phyloP scores from a whole-genome alignment of 208 protist species.

The Trypanosoma cruzi region DNA sequence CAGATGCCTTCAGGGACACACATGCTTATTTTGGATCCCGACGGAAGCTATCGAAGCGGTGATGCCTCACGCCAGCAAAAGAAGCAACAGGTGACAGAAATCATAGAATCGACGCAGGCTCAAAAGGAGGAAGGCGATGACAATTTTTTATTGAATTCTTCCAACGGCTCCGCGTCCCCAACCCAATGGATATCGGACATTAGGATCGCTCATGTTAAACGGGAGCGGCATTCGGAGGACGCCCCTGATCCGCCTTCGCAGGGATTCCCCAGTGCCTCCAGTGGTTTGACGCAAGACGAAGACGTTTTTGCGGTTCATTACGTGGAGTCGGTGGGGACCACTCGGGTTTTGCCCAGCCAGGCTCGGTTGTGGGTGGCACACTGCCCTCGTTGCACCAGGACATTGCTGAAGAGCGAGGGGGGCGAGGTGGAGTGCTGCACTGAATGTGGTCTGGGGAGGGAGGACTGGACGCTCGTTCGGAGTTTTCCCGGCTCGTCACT shows the following conservation, averaged over 20 bases:
- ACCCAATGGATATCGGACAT: background rate
- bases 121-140: background rate
- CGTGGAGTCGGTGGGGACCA: conserved; percentile 34
- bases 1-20: conserved; percentile 80
- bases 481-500: conserved; percentile 48
- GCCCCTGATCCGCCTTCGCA: conserved; percentile 7
- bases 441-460: conserved; percentile 39
- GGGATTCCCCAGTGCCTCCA: conserved; percentile 10
- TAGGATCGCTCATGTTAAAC: conserved; percentile 8
- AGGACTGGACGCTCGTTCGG: conserved; percentile 66
- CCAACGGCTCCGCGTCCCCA: conserved; percentile 1
- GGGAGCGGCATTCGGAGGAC: conserved; percentile 17
- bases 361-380: conserved; percentile 73
- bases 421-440: conserved; percentile 41
- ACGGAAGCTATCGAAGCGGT: conserved; percentile 76
- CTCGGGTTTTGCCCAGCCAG: conserved; percentile 64
- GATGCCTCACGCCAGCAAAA: conserved; percentile 67
- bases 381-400: conserved; percentile 56
- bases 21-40: conserved; percentile 72
- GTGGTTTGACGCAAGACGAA: conserved; percentile 43
- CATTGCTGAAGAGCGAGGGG: conserved; percentile 62
- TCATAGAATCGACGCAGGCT: conserved; percentile 35
- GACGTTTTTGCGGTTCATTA: conserved; percentile 75
- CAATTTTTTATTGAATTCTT: background rate
- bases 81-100: conserved; percentile 56